Percentiles rank a stretch among this genome's conserved stretches.
These are phyloP conservation scores for Coprinellus micaceus DNA, from an alignment of 768 basidiomycete species.

Conservation along the genomic window DNA sequence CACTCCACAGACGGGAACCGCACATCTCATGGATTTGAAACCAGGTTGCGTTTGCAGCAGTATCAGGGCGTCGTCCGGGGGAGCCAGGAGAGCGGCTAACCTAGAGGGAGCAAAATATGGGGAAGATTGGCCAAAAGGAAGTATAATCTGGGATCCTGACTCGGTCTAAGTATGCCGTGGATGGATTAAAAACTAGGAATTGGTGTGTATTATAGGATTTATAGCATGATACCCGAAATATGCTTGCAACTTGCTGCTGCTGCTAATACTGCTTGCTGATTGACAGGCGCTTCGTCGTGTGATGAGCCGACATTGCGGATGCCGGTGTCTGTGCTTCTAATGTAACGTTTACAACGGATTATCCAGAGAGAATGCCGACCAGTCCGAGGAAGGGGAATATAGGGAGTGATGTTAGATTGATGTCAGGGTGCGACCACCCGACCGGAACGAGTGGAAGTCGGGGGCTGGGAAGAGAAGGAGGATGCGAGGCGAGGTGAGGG, in stretches of 20 bases:
- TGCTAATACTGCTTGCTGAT: background rate
- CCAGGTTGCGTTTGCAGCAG: slow-evolving; percentile 54
- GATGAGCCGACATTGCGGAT: too few relatives aligned
- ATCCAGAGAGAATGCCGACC: too few relatives aligned
- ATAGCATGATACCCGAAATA: slow-evolving; percentile 20
- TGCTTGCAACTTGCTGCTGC: background rate
- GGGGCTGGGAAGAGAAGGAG: too few relatives aligned
- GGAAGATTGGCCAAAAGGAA: background rate
- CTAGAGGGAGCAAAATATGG: too few relatives aligned
- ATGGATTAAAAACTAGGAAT: slow-evolving; percentile 19
- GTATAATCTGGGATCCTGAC: too few relatives aligned
- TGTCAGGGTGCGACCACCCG: too few relatives aligned
- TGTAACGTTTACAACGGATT: too few relatives aligned
- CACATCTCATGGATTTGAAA: slow-evolving; percentile 3
- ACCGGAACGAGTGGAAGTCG: too few relatives aligned
- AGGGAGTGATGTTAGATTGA: too few relatives aligned
- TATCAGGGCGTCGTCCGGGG: slow-evolving; percentile 36
- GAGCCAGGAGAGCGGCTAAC: background rate
- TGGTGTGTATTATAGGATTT: slow-evolving; percentile 29
- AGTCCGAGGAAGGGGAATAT: too few relatives aligned
- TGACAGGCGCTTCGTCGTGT: background rate
- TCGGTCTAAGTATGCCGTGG: background rate
- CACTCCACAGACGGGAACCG: background rate
- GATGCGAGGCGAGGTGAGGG: too few relatives aligned
- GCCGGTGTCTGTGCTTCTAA: too few relatives aligned